Evolutionary conservation across 306 rosid species (phyloP), one percentile per base, ranked within the genome.

Genomic region (Delonix regia): DNA sequence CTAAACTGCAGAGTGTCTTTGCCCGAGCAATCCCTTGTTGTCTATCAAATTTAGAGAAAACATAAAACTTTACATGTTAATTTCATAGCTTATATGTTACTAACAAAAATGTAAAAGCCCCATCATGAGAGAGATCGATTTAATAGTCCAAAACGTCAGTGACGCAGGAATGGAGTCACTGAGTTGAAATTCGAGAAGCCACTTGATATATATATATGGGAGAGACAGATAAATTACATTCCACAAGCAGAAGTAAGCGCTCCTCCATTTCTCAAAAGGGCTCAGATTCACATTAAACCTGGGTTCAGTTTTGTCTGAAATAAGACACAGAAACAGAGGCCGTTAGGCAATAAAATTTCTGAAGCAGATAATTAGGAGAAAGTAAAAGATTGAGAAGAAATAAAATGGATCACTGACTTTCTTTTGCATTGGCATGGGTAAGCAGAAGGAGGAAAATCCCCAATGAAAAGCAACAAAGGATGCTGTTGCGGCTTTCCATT

Each of bases 241-340:
- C 39, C 2, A 0, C 68, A 87, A 0, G 82, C 97, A 89, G 49
- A 28, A 86, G 84, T 79, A 91, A 72, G 90, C 90, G 42, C 90
- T 89, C 80, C 82, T 66, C 88, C 88, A 85, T 24, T 64, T 0
- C 44, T 16, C 47, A 44, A 73, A 76, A 25, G 89, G 88, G 44
- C 82, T 59, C 42, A 87, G 67, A 75, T 91, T 91, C 13, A 12
- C 76, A 56, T 89, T 87, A 5, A 0, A 3, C 12, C 83, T 74
- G 1, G 93, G 96, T 2, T 81, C 57, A 4, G 11, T n/a, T 69
- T 0, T 24, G 69, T 83, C 93, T 89, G 88, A 41, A 78, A 33
- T 47, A 12, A 47, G 14, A 9, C 21, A 59, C 7, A 59, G n/a
- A n/a, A n/a, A n/a, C n/a, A n/a, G n/a, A n/a, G n/a, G n/a, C n/a